phyloP scores from a whole-genome alignment of 2,329 filamentous ascomycete species.

The Cladophialophora chaetospira region DNA sequence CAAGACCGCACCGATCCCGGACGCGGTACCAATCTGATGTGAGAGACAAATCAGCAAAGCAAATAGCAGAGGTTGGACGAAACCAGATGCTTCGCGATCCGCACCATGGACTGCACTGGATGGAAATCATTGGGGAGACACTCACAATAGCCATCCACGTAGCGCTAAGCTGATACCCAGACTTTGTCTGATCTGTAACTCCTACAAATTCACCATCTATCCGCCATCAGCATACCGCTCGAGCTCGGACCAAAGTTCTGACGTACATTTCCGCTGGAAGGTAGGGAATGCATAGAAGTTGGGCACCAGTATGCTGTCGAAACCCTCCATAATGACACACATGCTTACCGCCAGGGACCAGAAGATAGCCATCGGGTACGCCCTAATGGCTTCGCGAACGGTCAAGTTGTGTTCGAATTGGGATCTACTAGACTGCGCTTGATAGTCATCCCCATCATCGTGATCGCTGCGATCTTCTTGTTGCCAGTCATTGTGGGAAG shows the following conservation, averaged over 20 bases:
- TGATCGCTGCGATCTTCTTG: neutral
- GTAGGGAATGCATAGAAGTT: conserved; percentile 36
- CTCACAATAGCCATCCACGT: conserved; percentile 23
- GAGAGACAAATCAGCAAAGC: neutral
- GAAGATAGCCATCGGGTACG: conserved; percentile 36
- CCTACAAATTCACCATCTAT: conserved; percentile 27
- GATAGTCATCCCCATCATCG: conserved; percentile 1
- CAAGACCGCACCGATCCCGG: conserved; percentile 23
- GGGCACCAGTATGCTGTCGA: conserved; percentile 31
- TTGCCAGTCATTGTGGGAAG: neutral
- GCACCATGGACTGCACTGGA: neutral
- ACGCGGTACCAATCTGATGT: conserved; percentile 19
- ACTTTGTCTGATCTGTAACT: conserved; percentile 23
- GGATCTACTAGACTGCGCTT: conserved; percentile 6
- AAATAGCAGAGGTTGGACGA: conserved; percentile 41
- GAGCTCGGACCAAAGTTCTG: conserved; percentile 1
- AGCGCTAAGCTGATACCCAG: conserved; percentile 38
- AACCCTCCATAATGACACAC: conserved; percentile 54
- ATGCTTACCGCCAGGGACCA: conserved; percentile 48
- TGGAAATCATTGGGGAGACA: neutral
- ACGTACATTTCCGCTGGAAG: conserved; percentile 39
- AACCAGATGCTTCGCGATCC: conserved; percentile 57
- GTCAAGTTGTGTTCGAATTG: conserved; percentile 26
- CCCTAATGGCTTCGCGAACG: conserved; percentile 27
- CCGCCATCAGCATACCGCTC: neutral